Base-by-base conservation (phyloP, 495 filamentous ascomycete species). In the Aspergillus taichungensis region DNA sequence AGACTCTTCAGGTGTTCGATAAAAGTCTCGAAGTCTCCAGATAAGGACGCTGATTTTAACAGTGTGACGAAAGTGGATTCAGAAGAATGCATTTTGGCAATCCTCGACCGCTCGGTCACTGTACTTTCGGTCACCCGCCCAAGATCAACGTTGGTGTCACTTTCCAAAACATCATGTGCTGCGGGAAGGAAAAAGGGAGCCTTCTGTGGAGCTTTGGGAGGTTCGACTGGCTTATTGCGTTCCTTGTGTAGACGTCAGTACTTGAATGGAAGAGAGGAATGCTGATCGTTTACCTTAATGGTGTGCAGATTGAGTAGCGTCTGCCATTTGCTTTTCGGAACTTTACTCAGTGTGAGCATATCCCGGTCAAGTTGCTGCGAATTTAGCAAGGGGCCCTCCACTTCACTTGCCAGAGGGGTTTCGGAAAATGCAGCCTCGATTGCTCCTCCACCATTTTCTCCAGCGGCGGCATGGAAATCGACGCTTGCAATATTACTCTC, bases 131-230 rank as follows among this genome's bases (percentile, higher is more conserved):
- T 43, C 63, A 74, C 13, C 61, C 64, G 47, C 61, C 56, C 46
- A 53, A 66, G 30, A 68, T 69, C 52, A 56, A 24, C 18, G 18
- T 24, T 24, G 18, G 18, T 24, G 18, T 62, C 34, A 57, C 68
- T 43, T 50, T 57, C 37, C n/a, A 47, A 41, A 50, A 53, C 6
- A 49, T 45, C 18, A 13, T 45, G 42, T 28, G 38, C 32, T 1
- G 87, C 83, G 8, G 89, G 87, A 10, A 99, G 72, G 71, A 97
- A 99, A 68, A 99, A 99, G 1, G 92, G 92, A 0, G 92, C 89
- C 57, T 92, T 95, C 58, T 95, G 85, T 4, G 94, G 92, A 3
- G 79, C 75, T 69, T 97, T 95, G 24, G 89, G 88, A 0, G 88
- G 75, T 64, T 94, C 87, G 52, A 80, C 90, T 6, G 92, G 94